phyloP scores from a whole-genome alignment of 768 basidiomycete species.

The Amyloporia xantha region DNA sequence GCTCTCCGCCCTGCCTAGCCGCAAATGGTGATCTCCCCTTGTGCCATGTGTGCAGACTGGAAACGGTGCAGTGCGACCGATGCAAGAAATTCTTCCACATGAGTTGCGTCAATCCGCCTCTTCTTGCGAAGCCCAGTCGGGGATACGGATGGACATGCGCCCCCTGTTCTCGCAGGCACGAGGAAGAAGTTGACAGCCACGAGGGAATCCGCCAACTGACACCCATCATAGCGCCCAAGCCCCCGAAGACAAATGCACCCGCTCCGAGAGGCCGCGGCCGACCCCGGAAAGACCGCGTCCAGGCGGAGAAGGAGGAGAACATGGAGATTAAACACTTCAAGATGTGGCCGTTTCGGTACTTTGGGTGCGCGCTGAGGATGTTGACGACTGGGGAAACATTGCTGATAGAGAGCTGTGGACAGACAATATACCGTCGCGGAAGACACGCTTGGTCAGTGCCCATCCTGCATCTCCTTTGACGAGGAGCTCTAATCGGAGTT shows the following conservation, averaged over 20 bases:
- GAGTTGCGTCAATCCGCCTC: constrained; percentile 87
- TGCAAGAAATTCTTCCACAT: constrained; percentile 96
- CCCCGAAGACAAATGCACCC: constrained; percentile 66
- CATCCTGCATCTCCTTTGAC: background rate
- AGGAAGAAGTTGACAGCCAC: constrained; percentile 77
- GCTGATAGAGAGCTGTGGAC: constrained; percentile 14
- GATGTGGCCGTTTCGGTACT: constrained; percentile 95
- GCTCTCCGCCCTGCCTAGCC: background rate
- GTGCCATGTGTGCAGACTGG: constrained; percentile 44
- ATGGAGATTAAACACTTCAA: constrained; percentile 78
- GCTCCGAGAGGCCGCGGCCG: constrained; percentile 66
- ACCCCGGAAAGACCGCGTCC: constrained; percentile 67
- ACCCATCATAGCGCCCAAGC: constrained; percentile 48
- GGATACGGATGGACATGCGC: constrained; percentile 98
- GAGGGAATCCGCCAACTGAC: constrained; percentile 52
- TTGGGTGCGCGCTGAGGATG: constrained; percentile 62
- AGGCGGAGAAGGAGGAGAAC: constrained; percentile 73
- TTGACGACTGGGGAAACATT: background rate
- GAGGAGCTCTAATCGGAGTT: constrained; percentile 21
- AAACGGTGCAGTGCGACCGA: constrained; percentile 83
- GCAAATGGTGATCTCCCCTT: background rate
- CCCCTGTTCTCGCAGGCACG: constrained; percentile 82
- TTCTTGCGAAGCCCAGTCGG: constrained; percentile 85
- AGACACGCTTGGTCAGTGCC: constrained; percentile 72
- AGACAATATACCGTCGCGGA: constrained; percentile 89